These are phyloP conservation scores for Trichosporon sp. DNA, from an alignment of 1,284 basidiomycete genomes.

Conservation along the genomic window DNA sequence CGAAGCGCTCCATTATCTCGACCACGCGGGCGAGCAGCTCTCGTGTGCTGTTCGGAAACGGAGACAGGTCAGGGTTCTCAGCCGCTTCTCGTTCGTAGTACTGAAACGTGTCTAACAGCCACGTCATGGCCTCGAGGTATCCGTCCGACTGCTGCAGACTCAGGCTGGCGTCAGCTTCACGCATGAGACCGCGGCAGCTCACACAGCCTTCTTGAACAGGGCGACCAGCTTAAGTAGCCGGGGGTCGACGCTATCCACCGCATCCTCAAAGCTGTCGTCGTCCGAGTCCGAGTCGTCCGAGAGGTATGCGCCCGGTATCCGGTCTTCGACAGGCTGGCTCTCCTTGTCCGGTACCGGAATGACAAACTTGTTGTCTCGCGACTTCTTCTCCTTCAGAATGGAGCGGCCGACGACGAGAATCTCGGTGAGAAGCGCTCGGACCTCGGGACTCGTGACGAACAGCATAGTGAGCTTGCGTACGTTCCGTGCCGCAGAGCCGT, in stretches of 20 bases:
- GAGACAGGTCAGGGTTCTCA: background rate
- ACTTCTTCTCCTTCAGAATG: background rate
- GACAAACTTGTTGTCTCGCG: background rate
- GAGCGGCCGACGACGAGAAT: background rate
- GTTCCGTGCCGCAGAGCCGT: slow-evolving; percentile 3
- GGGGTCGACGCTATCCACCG: slow-evolving; percentile 49
- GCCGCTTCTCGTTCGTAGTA: slow-evolving; percentile 25
- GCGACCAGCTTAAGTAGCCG: background rate
- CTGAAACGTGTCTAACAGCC: slow-evolving; percentile 16
- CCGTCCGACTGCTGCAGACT: slow-evolving; percentile 8
- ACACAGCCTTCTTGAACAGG: slow-evolving; percentile 53
- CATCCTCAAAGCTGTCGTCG: slow-evolving; percentile 6
- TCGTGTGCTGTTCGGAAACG: slow-evolving; percentile 45
- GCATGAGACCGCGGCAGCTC: background rate
- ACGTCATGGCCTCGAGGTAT: slow-evolving; percentile 11
- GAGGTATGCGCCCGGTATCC: slow-evolving; percentile 37
- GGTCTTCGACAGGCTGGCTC: slow-evolving; percentile 9
- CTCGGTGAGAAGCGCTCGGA: slow-evolving; percentile 4
- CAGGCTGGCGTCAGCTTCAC: background rate
- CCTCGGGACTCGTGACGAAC: slow-evolving; percentile 5
- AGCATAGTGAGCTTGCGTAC: slow-evolving; percentile 5
- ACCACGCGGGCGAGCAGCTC: slow-evolving; percentile 5
- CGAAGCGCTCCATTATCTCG: slow-evolving; percentile 11
- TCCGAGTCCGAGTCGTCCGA: slow-evolving; percentile 9
- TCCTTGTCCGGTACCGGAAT: background rate